A percentile compares a stretch with the other conserved stretches of the same genome.
phyloP scores from a whole-genome alignment of 2,329 filamentous ascomycete genomes.

The Colletotrichum gloeosporioides region DNA sequence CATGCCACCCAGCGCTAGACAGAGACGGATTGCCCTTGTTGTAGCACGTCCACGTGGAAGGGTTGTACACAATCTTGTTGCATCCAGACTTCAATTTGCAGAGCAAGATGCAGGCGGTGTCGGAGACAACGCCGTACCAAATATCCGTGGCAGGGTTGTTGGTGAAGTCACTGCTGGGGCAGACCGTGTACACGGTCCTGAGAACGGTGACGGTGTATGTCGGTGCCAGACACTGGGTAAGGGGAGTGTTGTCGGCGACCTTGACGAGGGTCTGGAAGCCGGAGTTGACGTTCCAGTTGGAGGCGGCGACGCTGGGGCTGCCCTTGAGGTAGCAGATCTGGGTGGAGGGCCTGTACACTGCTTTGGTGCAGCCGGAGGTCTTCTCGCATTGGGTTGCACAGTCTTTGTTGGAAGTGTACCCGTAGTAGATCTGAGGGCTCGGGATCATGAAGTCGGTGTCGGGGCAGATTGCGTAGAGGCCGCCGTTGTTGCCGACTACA shows the following conservation, averaged over 20 bases:
- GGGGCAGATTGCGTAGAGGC: neutral
- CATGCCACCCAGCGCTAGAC: neutral
- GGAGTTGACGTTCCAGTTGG: neutral
- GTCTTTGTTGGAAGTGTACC: neutral
- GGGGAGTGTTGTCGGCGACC: neutral
- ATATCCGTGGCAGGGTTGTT: slow-evolving; percentile 6
- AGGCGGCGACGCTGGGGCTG: neutral
- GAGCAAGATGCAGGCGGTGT: neutral
- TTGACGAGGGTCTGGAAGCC: slow-evolving; percentile 2
- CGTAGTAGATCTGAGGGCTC: slow-evolving; percentile 4
- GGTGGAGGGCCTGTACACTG: neutral
- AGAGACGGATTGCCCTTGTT: slow-evolving; percentile 13
- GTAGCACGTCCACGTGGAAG: neutral
- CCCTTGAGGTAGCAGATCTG: slow-evolving; percentile 3
- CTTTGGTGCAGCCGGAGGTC: neutral
- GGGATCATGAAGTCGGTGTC: slow-evolving; percentile 7
- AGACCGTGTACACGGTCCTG: neutral
- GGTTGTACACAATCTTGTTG: slow-evolving; percentile 5
- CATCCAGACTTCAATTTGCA: neutral
- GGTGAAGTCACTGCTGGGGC: slow-evolving; percentile 7
- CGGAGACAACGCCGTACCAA: neutral
- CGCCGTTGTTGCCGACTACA: neutral
- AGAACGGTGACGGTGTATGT: neutral
- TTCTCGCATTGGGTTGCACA: neutral
- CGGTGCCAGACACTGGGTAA: neutral